Percentiles rank a stretch among this genome's conserved stretches.
phyloP scores from a whole-genome alignment of 768 basidiomycete genomes.

The Podaxis sp. region DNA sequence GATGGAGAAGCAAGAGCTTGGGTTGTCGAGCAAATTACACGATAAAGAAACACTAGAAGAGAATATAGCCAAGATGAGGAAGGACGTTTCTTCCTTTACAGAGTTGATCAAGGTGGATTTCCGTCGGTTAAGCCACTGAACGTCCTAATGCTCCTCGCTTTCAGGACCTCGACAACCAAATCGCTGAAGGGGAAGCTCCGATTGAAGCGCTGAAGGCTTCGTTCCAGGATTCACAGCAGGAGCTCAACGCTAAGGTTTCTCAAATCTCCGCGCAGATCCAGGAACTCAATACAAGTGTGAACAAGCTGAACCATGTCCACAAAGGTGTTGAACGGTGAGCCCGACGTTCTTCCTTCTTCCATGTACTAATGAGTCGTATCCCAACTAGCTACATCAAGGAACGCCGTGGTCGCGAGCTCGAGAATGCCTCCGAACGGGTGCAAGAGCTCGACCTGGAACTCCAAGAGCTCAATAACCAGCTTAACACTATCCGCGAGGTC shows the following conservation, averaged over 20 bases:
- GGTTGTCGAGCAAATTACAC: conserved; percentile 53
- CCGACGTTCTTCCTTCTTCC: neutral
- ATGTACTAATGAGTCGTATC: neutral
- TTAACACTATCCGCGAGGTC: conserved; percentile 36
- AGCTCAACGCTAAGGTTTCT: conserved; percentile 44
- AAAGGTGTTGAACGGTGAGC: conserved; percentile 64
- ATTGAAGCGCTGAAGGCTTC: conserved; percentile 62
- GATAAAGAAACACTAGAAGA: conserved; percentile 58
- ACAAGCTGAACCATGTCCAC: conserved; percentile 59
- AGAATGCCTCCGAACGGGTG: conserved; percentile 57
- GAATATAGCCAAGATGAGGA: conserved; percentile 54
- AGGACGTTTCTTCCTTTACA: conserved; percentile 47
- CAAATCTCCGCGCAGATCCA: conserved; percentile 57
- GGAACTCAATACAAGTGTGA: conserved; percentile 62
- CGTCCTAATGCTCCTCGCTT: conserved; percentile 2
- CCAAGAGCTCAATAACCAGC: conserved; percentile 31
- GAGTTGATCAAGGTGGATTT: conserved; percentile 48
- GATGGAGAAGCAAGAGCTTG: conserved; percentile 60
- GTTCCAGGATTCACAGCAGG: conserved; percentile 46
- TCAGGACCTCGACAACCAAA: conserved; percentile 64
- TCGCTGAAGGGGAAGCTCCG: conserved; percentile 60
- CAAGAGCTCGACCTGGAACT: conserved; percentile 39
- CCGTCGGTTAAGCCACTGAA: conserved; percentile 1
- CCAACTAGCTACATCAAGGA: conserved; percentile 67
- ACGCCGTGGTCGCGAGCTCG: conserved; percentile 56